Evolutionary conservation across 176 grass and related monocot species (phyloP).

Genomic region (Elaeis guineensis): DNA sequence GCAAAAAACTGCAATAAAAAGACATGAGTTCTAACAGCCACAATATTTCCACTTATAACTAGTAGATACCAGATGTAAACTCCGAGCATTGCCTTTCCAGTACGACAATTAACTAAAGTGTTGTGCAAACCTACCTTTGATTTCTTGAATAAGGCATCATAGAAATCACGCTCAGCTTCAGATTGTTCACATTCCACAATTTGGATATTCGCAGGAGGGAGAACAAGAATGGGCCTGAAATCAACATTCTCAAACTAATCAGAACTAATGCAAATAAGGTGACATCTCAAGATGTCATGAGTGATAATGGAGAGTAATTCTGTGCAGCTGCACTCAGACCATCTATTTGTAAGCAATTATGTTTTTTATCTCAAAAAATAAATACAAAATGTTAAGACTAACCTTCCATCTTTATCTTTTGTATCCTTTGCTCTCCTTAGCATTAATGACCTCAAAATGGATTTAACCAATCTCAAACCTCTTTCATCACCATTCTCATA

Average conservation of each 20-base stretch:
- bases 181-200: constrained; percentile 67
- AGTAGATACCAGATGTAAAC: no score
- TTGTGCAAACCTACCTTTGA: constrained; percentile 45
- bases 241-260: constrained; percentile 1
- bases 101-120: no score
- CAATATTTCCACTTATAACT: no score
- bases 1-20: no score
- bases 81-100: no score
- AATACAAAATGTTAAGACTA: constrained; percentile 3
- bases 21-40: no score
- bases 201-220: constrained; percentile 54
- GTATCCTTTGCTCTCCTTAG: constrained; percentile 88
- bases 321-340: no score
- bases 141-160: constrained; percentile 70
- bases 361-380: no score
- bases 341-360: no score
- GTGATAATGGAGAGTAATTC: no score
- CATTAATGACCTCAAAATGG: constrained; percentile 82
- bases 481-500: constrained; percentile 76
- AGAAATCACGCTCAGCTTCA: constrained; percentile 71
- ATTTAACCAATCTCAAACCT: constrained; percentile 73
- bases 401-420: constrained; percentile 86
- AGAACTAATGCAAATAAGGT: not conserved
- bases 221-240: constrained; percentile 84
- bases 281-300: no score